phyloP scores from a whole-genome alignment of 1,139 yeast genomes.

The Eremothecium sinecaudum region DNA sequence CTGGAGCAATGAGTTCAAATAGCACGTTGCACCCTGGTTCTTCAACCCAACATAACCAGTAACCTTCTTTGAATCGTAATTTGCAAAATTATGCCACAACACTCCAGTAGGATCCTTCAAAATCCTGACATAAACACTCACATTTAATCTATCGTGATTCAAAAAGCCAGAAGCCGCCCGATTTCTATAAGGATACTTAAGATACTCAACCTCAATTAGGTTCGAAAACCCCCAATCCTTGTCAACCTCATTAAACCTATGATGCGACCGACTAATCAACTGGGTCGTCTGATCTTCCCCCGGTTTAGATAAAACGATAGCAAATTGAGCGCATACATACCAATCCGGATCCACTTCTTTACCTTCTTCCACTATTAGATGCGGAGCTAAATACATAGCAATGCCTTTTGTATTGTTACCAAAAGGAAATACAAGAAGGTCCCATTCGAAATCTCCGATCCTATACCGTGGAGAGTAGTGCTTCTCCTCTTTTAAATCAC shows the following conservation, averaged over 20 bases:
- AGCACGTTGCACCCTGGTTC: constrained; percentile 98
- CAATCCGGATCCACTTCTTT: constrained; percentile 42
- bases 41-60: constrained; percentile 91
- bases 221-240: constrained; percentile 95
- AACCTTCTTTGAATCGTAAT: constrained; percentile 76
- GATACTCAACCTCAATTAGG: constrained; percentile 51
- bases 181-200: constrained; percentile 31
- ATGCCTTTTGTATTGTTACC: constrained; percentile 49
- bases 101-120: constrained; percentile 90
- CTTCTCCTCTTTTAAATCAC: constrained; percentile 39
- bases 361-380: constrained; percentile 23
- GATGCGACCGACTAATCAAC: constrained; percentile 61
- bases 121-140: constrained; percentile 69
- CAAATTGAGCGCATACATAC: constrained; percentile 88
- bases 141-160: constrained; percentile 49
- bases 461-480: constrained; percentile 43
- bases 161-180: constrained; percentile 36
- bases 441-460: constrained; percentile 68
- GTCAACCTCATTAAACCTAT: constrained; percentile 65
- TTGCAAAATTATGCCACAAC: constrained; percentile 77
- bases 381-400: constrained; percentile 54
- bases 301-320: constrained; percentile 79
- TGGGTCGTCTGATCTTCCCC: constrained; percentile 47
- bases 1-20: constrained; percentile 81
- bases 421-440: constrained; percentile 64